Evolutionary conservation across 2,329 filamentous ascomycete species (phyloP).

Genomic region (Diaporthe vaccinii): DNA sequence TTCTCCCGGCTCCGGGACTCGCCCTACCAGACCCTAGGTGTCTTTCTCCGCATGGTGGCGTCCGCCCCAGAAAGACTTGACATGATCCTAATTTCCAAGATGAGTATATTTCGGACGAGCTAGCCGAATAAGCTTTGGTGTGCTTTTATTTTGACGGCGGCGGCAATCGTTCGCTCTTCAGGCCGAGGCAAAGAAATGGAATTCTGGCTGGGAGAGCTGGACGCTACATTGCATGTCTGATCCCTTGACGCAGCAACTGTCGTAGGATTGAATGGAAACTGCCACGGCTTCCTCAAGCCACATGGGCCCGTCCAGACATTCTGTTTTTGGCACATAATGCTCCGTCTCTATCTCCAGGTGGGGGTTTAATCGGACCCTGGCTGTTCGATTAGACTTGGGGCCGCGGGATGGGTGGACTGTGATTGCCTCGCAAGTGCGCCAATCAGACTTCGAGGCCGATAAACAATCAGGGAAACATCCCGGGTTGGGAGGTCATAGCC

Average conservation of each 20-base stretch:
- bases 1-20: not conserved
- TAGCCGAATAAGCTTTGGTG: not conserved
- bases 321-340: not conserved
- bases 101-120: not conserved
- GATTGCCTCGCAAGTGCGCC: not conserved
- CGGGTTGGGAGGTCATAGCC: constrained; percentile 6
- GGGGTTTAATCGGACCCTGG: not conserved
- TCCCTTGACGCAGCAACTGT: not conserved
- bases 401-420: not conserved
- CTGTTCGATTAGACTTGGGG: constrained; percentile 2
- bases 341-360: not conserved
- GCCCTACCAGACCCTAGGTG: not conserved
- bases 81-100: not conserved
- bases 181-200: not conserved
- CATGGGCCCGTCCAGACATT: not conserved
- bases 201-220: not conserved
- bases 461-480: constrained; percentile 23
- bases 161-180: not conserved
- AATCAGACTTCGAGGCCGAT: constrained; percentile 1
- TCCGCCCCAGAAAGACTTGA: not conserved
- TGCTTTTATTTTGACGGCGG: not conserved
- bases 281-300: not conserved
- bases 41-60: constrained; percentile 7
- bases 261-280: not conserved
- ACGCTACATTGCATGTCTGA: not conserved